Base-by-base conservation (phyloP, 176 grass and related monocot genomes). In the Lolium perenne region DNA sequence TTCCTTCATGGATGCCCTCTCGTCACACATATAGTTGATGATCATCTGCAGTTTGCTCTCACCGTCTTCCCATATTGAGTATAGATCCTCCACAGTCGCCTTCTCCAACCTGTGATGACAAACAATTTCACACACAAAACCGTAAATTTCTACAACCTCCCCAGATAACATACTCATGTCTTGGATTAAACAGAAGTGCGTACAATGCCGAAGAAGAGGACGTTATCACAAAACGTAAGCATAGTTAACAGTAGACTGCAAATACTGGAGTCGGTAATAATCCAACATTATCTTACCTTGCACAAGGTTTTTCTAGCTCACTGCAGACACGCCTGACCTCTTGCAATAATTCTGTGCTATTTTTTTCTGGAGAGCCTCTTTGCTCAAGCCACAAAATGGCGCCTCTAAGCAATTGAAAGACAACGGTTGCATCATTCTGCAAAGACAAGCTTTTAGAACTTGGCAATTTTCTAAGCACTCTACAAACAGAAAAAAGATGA, bases 1-100 rank as follows among this genome's bases (percentile, higher is more conserved):
- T 57, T 78, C 77, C 64, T 68, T 17, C 15, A 20, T 46, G 0
- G 66, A 86, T 3, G 55, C 40, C 69, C 35, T 77, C 29, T 84
- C 81, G 17, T 46, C 43, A 9, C 25, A 21, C 38, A 93, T 17
- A 35, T 68, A 40, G 49, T 56, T 54, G 65, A 90, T 68, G 56
- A 93, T 41, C 21, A 55, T 40, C 49, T 74, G 51, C 73, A 93
- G 11, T 61, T 82, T 90, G 7, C 25, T 84, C 56, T 82, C 57
- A 4, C 81, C 82, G 69, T 91, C 85, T 57, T 43, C 14, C 91
- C 81, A 87, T 9, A 21, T 50, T 0, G 76, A 82, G 86, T 81
- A 77, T 23, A 92, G 51, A 23, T 80, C 84, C 5, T 86, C 22
- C 1, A 49, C 22, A 78, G 83, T 23, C 4, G 20, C 71, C 29